phyloP scores from a whole-genome alignment of 805 yeast genomes.

The Ogataea paradorogensis region DNA sequence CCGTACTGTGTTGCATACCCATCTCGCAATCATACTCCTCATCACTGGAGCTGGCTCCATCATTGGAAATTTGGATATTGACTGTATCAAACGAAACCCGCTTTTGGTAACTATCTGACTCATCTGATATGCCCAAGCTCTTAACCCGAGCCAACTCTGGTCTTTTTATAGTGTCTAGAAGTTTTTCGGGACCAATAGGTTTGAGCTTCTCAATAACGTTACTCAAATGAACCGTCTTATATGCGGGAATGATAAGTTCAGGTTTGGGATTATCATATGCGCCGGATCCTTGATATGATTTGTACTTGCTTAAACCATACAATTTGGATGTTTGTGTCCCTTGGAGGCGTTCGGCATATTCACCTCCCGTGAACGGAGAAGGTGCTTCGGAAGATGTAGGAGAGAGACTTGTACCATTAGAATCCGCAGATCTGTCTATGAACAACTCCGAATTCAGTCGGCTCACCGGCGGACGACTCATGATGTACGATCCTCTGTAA shows the following conservation, averaged over 20 bases:
- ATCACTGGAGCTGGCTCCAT: constrained; percentile 17
- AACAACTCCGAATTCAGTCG: constrained; percentile 8
- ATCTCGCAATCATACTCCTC: constrained; percentile 23
- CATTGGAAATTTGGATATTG: constrained; percentile 35
- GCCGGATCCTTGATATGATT: constrained; percentile 27
- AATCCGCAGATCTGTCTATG: constrained; percentile 1
- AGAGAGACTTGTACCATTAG: constrained; percentile 10
- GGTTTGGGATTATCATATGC: constrained; percentile 10
- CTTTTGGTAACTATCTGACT: constrained; percentile 13
- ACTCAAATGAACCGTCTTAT: constrained; percentile 25
- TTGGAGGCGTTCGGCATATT: neutral
- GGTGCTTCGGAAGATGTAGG: constrained; percentile 11
- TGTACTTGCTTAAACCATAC: constrained; percentile 18
- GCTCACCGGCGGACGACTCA: constrained; percentile 1
- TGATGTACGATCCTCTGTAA: neutral
- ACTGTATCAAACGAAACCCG: constrained; percentile 57
- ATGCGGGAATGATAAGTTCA: constrained; percentile 15
- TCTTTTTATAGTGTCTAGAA: constrained; percentile 9
- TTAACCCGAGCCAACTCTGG: constrained; percentile 1
- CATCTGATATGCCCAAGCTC: neutral
- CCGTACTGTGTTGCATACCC: constrained; percentile 14
- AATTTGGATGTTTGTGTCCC: constrained; percentile 9
- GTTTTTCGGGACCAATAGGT: constrained; percentile 23
- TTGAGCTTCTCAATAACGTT: constrained; percentile 17
- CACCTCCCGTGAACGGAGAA: constrained; percentile 7